A percentile compares a stretch with the other conserved stretches of the same genome.
These are phyloP conservation scores for Alisma plantagoaquatica DNA, from an alignment of 106 monocot genomes.

Conservation along the genomic window DNA sequence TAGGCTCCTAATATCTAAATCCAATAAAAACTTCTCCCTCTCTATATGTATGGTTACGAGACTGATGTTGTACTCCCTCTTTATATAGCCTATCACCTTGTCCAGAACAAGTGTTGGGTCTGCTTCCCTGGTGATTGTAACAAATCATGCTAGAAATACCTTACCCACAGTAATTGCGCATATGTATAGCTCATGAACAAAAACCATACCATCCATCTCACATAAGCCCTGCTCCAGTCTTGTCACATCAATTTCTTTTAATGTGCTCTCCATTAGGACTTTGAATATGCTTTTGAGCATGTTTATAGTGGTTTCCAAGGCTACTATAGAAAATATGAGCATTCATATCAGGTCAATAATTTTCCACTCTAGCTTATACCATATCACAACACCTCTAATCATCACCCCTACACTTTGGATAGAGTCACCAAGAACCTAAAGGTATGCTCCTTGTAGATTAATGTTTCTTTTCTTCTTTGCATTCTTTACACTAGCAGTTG, in stretches of 20 bases:
- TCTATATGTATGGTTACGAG: constrained; percentile 82
- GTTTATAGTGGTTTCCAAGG: constrained; percentile 43
- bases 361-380: constrained; percentile 81
- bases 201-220: constrained; percentile 45
- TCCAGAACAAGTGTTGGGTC: constrained; percentile 49
- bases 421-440: constrained; percentile 69
- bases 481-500: too few species aligned
- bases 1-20: too few species aligned
- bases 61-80: constrained; percentile 53
- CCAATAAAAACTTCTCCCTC: constrained; percentile 21
- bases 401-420: constrained; percentile 74
- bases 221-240: constrained; percentile 52
- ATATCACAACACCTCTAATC: constrained; percentile 70
- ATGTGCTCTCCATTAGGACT: constrained; percentile 79
- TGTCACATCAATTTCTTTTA: constrained; percentile 66
- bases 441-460: constrained; percentile 68
- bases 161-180: constrained; percentile 79
- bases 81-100: constrained; percentile 47
- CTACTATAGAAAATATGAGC: constrained; percentile 57
- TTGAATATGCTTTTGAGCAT: constrained; percentile 63
- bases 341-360: constrained; percentile 75
- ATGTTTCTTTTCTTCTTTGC: constrained; percentile 36
- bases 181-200: constrained; percentile 62
- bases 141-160: constrained; percentile 53
- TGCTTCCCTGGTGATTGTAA: constrained; percentile 27